Base-by-base conservation (phyloP, 306 rosid species). In the Abrus pulchellus region DNA sequence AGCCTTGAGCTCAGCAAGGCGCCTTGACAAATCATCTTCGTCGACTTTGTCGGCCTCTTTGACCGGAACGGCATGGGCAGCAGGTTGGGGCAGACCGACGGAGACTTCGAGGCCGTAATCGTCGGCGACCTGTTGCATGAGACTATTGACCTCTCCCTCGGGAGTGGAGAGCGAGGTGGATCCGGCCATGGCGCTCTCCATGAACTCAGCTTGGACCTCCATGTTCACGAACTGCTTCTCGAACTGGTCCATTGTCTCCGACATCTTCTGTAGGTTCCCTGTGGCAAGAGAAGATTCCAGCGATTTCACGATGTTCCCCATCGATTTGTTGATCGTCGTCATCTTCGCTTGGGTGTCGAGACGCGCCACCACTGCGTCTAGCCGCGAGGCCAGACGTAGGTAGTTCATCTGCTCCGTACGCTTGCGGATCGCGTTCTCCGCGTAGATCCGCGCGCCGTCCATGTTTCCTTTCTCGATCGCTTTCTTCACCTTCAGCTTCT, bases 181-280 rank as follows among this genome's bases (percentile, higher is more conserved):
- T 13, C 98, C 98, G 2, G 98, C 98, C 98, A 94, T 94, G 56
- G 98, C 86, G 69, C 88, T 90, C 86, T 94, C 97, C 98, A 94
- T 91, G 78, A 94, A 94, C 88, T 91, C 98, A 0, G 98, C 98
- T 80, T 94, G 98, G 34, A 94, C 98, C 90, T 94, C 98, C 98
- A 94, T 94, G 67, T 94, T 92, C 13, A 94, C 97, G 44, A 94
- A 94, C 86, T 94, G 97, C 88, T 91, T 94, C 94, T 94, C 98
- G 56, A 94, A 94, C 50, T 80, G 86, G 62, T 94, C 98, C 98
- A 94, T 94, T 0, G 97, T 94, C 90, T 94, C 97, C 7, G 97
- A 92, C 97, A 92, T 94, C 94, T 92, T 94, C 92, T 94, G 97
- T 3, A 94, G 87, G 69, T 92, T 94, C 0, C 97, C 98, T 0